Conservation (phyloP, 2,329 filamentous ascomycete genomes). For the Tolypocladium guangdongense region DNA sequence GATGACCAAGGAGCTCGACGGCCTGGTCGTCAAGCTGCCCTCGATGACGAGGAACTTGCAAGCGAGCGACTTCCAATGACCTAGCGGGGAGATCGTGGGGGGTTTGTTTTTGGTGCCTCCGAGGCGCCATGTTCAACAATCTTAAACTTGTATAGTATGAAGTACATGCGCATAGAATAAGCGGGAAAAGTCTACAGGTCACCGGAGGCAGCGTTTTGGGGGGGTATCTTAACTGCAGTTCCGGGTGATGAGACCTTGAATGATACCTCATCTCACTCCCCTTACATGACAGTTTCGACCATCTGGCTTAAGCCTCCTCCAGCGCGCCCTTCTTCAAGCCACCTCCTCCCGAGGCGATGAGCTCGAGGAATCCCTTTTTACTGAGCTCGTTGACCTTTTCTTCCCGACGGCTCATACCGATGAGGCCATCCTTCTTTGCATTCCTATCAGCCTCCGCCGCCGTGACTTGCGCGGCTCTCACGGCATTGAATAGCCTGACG, state of each 20-base stretch:
- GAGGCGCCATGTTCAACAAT: background rate
- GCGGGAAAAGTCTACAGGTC: background rate
- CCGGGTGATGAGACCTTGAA: slow-evolving; percentile 2
- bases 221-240: slow-evolving; percentile 7
- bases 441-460: slow-evolving; percentile 66
- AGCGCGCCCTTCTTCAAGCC: slow-evolving; percentile 46
- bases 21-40: slow-evolving; percentile 73
- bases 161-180: slow-evolving; percentile 2
- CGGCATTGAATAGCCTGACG: slow-evolving; percentile 91
- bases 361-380: slow-evolving; percentile 88
- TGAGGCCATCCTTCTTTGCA: slow-evolving; percentile 58
- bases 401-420: slow-evolving; percentile 70
- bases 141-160: slow-evolving; percentile 2
- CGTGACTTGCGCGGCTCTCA: slow-evolving; percentile 84
- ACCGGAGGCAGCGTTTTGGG: background rate
- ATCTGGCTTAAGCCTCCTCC: slow-evolving; percentile 34
- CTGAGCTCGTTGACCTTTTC: slow-evolving; percentile 93
- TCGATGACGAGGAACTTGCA: slow-evolving; percentile 94
- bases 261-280: slow-evolving; percentile 6
- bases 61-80: slow-evolving; percentile 69
- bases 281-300: slow-evolving; percentile 14
- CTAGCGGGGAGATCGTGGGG: background rate
- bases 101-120: background rate
- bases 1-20: slow-evolving; percentile 86
- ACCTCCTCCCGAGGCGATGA: slow-evolving; percentile 61